These are phyloP conservation scores for Tagetes erecta DNA, from an alignment of 129 eudicot species.

Conservation along the genomic window DNA sequence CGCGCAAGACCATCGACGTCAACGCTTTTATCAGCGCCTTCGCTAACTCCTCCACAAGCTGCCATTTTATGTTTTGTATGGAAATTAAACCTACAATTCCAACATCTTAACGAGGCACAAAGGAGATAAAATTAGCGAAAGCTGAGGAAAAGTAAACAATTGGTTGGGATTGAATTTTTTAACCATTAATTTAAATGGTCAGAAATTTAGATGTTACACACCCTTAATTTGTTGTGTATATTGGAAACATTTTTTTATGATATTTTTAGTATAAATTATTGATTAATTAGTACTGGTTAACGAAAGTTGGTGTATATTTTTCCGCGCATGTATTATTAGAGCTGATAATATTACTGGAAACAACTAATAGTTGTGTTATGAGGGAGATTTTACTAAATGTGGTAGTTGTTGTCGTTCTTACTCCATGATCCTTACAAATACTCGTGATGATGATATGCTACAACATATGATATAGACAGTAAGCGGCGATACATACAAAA, in stretches of 20 bases:
- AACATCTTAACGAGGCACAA: slow-evolving; percentile 5
- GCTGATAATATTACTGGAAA: no score
- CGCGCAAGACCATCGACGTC: slow-evolving; percentile 48
- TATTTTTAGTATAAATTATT: neutral
- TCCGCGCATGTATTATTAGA: neutral
- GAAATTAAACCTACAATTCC: neutral
- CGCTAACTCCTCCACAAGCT: slow-evolving; percentile 40
- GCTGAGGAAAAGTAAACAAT: neutral
- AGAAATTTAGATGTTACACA: neutral
- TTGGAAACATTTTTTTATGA: neutral
- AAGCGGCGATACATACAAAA: no score
- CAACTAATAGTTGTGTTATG: no score
- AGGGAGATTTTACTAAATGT: no score
- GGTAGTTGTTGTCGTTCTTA: no score
- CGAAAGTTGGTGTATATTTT: neutral
- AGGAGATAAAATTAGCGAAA: neutral
- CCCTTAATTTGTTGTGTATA: neutral
- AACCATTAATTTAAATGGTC: neutral
- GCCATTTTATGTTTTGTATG: slow-evolving; percentile 36
- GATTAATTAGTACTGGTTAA: neutral
- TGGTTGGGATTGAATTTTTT: neutral
- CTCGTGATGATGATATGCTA: no score
- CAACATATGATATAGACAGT: no score
- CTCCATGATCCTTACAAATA: no score
- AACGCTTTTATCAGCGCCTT: slow-evolving; percentile 45